Evolutionary conservation across 495 filamentous ascomycete species (phyloP).

Genomic region (Xylaria longipes): DNA sequence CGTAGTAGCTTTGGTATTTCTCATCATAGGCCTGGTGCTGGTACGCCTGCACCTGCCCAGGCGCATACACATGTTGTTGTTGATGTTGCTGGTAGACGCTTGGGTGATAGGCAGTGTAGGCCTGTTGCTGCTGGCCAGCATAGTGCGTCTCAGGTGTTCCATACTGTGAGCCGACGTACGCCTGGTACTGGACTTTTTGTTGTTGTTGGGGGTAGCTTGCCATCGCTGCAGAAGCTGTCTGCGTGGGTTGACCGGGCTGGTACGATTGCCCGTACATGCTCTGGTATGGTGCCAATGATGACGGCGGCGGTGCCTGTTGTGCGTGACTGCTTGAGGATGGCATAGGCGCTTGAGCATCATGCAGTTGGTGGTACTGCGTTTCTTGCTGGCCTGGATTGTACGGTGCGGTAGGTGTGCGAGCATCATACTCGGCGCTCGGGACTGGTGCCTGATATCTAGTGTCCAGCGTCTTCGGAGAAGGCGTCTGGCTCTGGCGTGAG

Average conservation of each 20-base stretch:
- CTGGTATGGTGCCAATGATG: constrained; percentile 29
- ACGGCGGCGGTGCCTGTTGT: constrained; percentile 19
- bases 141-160: constrained; percentile 26
- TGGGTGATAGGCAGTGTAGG: constrained; percentile 38
- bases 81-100: constrained; percentile 26
- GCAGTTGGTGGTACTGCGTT: constrained; percentile 1
- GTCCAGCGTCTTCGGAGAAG: constrained; percentile 30
- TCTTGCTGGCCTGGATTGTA: constrained; percentile 25
- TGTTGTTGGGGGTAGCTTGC: constrained; percentile 20
- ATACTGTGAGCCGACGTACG: constrained; percentile 28
- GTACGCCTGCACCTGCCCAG: constrained; percentile 31
- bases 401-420: constrained; percentile 24
- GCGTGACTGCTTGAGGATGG: constrained; percentile 18
- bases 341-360: background rate
- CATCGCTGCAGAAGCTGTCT: background rate
- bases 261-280: constrained; percentile 27
- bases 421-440: constrained; percentile 9
- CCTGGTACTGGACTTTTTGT: constrained; percentile 30
- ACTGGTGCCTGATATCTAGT: constrained; percentile 20
- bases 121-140: constrained; percentile 24
- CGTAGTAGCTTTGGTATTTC: constrained; percentile 33
- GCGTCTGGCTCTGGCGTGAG: constrained; percentile 27
- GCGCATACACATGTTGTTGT: constrained; percentile 23
- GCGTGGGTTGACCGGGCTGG: constrained; percentile 30
- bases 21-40: constrained; percentile 34